These are phyloP conservation scores for Avena sativa DNA, from an alignment of 176 grass and related monocot species.

Conservation along the genomic window DNA sequence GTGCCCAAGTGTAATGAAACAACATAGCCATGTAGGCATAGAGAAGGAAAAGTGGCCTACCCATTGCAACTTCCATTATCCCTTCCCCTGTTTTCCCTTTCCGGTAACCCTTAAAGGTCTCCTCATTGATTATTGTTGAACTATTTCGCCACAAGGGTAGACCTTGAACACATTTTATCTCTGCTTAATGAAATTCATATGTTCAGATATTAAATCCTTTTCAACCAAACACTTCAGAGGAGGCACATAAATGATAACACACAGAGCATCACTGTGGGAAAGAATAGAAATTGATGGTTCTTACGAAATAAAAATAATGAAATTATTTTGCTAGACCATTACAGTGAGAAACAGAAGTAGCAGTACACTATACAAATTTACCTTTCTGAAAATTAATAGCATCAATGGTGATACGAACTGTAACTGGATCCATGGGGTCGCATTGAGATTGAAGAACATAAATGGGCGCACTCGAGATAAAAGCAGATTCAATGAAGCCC, in stretches of 20 bases:
- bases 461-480: conserved; percentile 44
- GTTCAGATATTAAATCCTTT: conserved; percentile 40
- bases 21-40: background rate
- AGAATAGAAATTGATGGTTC: conserved; percentile 35
- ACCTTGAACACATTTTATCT: conserved; percentile 61
- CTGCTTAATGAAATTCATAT: conserved; percentile 43
- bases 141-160: conserved; percentile 63
- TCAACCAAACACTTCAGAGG: background rate
- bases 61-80: conserved; percentile 69
- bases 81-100: conserved; percentile 51
- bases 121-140: conserved; percentile 62
- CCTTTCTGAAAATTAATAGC: conserved; percentile 56
- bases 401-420: conserved; percentile 22
- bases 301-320: conserved; percentile 4
- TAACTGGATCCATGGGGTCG: conserved; percentile 41
- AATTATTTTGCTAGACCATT: conserved; percentile 16
- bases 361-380: conserved; percentile 19
- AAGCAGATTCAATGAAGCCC: conserved; percentile 47
- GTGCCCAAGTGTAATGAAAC: conserved; percentile 13
- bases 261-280: background rate
- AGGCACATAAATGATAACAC: conserved; percentile 20
- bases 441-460: conserved; percentile 60
- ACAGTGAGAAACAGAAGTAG: background rate
- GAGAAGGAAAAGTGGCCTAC: conserved; percentile 36
- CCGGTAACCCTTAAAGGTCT: conserved; percentile 54